Base-by-base conservation (phyloP, 2,329 filamentous ascomycete genomes). In the Dactylellina leptospora region DNA sequence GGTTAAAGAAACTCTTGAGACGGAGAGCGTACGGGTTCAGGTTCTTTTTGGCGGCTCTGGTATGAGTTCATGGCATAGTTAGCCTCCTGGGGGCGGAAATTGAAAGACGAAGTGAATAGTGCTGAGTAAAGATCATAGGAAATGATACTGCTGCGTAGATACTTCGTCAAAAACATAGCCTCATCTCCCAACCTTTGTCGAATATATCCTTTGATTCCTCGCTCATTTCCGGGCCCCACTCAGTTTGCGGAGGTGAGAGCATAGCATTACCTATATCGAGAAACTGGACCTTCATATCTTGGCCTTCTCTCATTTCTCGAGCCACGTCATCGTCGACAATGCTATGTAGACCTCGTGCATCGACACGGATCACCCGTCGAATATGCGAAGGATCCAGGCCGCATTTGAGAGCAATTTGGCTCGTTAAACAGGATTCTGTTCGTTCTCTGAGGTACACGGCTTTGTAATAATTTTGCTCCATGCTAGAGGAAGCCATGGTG, bases 261-360 rank as follows among this genome's bases (percentile, higher is more conserved):
- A 36, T 77, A 79, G 55, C 82, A 79, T 53, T 81, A 78, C 63
- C 81, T 45, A 90, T 83, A 75, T 95, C 88, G 64, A 90, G 84
- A 68, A 88, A 86, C 76, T 89, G 87, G 42, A 85, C 85, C 36
- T 85, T 82, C 89, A 97, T 95, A 77, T 96, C 93, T 79, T 97
- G 92, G 28, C 92, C 93, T 81, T 99, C 95, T 1, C 87, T 86
- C 56, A 97, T 83, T 79, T 93, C 90, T 45, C 86, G 85, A 28
- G 97, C 86, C 50, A 96, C 88, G 74, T 97, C 92, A 77, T 97
- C 92, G 77, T 97, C 95, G 76, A 97, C 85, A 77, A 96, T 87
- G 61, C 97, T 87, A 77, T 92, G 87, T 1, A 97, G 81, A 0
- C 92, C 92, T 74, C 88, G 87, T 11, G 87, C 84, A 42, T 91